Conservation (phyloP, 2,329 filamentous ascomycete genomes). For the Talaromyces sp. region DNA sequence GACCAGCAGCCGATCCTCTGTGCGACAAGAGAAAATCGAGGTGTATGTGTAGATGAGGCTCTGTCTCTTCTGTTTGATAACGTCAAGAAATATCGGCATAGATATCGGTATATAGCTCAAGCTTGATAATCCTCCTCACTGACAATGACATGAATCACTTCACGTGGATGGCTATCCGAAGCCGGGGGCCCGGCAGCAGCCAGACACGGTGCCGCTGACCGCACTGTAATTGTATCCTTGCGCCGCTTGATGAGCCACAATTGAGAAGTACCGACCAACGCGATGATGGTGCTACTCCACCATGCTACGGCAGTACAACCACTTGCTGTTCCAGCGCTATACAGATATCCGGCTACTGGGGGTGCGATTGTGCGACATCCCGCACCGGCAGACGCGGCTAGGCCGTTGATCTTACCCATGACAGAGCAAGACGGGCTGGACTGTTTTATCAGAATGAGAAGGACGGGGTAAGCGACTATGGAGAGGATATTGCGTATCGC, state of each 20-base stretch:
- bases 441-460: conserved; percentile 70
- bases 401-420: conserved; percentile 67
- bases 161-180: conserved; percentile 15
- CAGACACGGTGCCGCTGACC: conserved; percentile 33
- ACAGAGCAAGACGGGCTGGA: conserved; percentile 60
- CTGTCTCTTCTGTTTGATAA: not conserved
- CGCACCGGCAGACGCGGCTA: conserved; percentile 69
- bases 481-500: conserved; percentile 64
- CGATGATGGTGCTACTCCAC: conserved; percentile 58
- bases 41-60: not conserved
- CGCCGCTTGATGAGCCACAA: conserved; percentile 54
- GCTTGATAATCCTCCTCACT: conserved; percentile 1
- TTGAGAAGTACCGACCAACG: conserved; percentile 54
- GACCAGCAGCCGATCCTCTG: not conserved
- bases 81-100: not conserved
- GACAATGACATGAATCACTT: conserved; percentile 17
- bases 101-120: not conserved
- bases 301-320: conserved; percentile 60
- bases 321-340: conserved; percentile 57
- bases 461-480: conserved; percentile 64
- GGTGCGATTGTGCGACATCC: conserved; percentile 66
- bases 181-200: conserved; percentile 18
- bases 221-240: conserved; percentile 41
- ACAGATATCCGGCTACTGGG: conserved; percentile 64
- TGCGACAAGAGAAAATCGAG: not conserved